Percentiles rank a stretch among this genome's conserved stretches.
Conservation (phyloP, 2,329 filamentous ascomycete species). For the Sporothrix brasiliensis region DNA sequence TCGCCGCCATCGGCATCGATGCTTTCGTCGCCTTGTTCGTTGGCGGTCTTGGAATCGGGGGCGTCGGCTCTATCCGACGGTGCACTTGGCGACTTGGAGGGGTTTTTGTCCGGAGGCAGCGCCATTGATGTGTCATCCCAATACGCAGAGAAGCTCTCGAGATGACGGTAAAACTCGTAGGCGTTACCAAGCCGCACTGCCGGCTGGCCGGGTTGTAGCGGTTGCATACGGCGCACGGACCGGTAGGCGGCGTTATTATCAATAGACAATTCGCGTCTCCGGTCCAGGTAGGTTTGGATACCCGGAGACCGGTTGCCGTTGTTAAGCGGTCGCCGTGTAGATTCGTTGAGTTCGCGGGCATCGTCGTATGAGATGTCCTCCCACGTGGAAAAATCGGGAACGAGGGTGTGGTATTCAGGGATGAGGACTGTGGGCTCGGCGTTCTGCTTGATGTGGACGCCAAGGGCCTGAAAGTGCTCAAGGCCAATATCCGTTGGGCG, state of each 20-base stretch:
- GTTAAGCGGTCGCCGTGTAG: slow-evolving; percentile 53
- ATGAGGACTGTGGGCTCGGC: slow-evolving; percentile 54
- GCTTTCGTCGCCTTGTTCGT: slow-evolving; percentile 29
- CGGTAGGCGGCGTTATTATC: slow-evolving; percentile 63
- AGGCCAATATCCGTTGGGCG: slow-evolving; percentile 55
- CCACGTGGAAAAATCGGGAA: slow-evolving; percentile 60
- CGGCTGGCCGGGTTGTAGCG: slow-evolving; percentile 54
- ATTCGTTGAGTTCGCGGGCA: slow-evolving; percentile 52
- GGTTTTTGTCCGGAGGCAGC: slow-evolving; percentile 45
- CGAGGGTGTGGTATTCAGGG: slow-evolving; percentile 53
- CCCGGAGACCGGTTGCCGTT: slow-evolving; percentile 61
- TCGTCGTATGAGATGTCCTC: slow-evolving; percentile 54
- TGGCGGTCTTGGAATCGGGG: neutral
- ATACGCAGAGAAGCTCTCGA: slow-evolving; percentile 61
- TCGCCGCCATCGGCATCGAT: slow-evolving; percentile 26
- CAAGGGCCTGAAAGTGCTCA: slow-evolving; percentile 60
- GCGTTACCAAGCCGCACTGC: slow-evolving; percentile 62
- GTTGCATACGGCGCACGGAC: slow-evolving; percentile 60
- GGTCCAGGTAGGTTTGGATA: slow-evolving; percentile 60
- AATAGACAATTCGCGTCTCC: slow-evolving; percentile 59
- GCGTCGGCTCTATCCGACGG: neutral
- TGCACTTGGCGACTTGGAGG: slow-evolving; percentile 24
- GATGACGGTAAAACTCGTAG: slow-evolving; percentile 67
- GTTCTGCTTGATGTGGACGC: slow-evolving; percentile 58
- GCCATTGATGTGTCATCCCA: slow-evolving; percentile 62